Evolutionary conservation across 768 basidiomycete genomes (phyloP).

Genomic region (Calocybe cyanea): DNA sequence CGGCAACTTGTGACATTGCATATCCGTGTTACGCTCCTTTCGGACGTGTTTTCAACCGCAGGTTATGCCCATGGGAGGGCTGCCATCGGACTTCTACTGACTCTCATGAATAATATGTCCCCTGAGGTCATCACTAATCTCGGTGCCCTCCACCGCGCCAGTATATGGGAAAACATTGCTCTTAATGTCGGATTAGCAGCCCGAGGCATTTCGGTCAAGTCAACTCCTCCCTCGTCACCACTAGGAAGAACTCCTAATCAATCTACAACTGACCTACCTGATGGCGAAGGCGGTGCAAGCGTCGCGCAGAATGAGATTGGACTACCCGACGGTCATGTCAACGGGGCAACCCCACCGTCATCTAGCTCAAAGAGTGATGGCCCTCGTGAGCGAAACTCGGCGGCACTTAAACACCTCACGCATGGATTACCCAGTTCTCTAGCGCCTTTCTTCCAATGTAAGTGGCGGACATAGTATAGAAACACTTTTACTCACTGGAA

Average conservation of each 20-base stretch:
- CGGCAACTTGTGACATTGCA: constrained; percentile 71
- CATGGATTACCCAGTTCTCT: constrained; percentile 72
- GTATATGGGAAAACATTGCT: constrained; percentile 83
- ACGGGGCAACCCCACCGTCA: constrained; percentile 1
- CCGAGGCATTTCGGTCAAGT: constrained; percentile 50
- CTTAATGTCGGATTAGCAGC: constrained; percentile 57
- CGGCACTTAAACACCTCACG: constrained; percentile 75
- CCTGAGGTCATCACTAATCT: constrained; percentile 66
- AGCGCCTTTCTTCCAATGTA: constrained; percentile 86
- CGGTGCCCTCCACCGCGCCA: constrained; percentile 76
- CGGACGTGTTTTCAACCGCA: constrained; percentile 82
- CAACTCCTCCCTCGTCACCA: constrained; percentile 41
- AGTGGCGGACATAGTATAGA: neutral
- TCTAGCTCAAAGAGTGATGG: constrained; percentile 33
- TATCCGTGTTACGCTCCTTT: constrained; percentile 76
- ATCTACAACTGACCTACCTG: constrained; percentile 37
- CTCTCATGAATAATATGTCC: constrained; percentile 61
- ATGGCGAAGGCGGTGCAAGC: constrained; percentile 26
- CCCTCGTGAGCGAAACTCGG: constrained; percentile 61
- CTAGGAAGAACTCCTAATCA: constrained; percentile 44
- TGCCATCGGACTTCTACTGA: constrained; percentile 70
- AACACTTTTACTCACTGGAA: neutral
- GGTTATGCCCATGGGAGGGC: constrained; percentile 80
- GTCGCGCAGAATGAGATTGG: constrained; percentile 29
- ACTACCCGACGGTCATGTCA: neutral